Evolutionary conservation across 2,329 filamentous ascomycete species (phyloP), one percentile per base, ranked within the genome.

Genomic region (Alternaria novae-zelandiae): DNA sequence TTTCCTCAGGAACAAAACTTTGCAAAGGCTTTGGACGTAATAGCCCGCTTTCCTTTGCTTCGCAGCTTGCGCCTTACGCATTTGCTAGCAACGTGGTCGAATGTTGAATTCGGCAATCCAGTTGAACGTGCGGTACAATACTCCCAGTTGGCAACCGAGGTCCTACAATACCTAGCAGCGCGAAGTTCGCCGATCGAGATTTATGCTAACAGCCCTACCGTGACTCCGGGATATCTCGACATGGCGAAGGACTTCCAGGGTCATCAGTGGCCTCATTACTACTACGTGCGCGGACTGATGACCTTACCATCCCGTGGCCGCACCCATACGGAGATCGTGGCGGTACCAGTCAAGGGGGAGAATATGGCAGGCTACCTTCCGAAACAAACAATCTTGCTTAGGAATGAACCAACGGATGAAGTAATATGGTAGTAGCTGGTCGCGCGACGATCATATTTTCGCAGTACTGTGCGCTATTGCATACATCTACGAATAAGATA

Each of bases 331-430:
- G 15, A 26, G 3, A 6, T n/a, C 23, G 20, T 45, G 30, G 30
- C 13, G 30, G 30, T 32, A 32, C 3, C 30, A 32, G 13, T 15
- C 30, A 32, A 15, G 3, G 30, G 1, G 1, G 30, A 32, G 30
- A 0, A 32, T 32, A 32, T 32, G 3, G 30, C 32, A 36, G 32
- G 15, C 32, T n/a, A 36, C 32, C 0, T 36, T n/a, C 32, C 0
- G 32, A 1, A 1, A 1, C 4, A 0, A n/a, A 9, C 32, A 36
- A 36, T 9, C 32, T 36, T 9, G 0, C 1, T 5, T 36, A 36
- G 32, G 32, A 36, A 36, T 1, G 32, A 36, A 36, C 32, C 30
- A 0, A 36, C 4, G 0, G 30, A 32, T 32, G 30, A 32, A 32
- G 30, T 32, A 32, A 32, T 32, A 32, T 32, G 30, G 30, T 32